Percentiles rank a stretch among this genome's conserved stretches.
These are phyloP conservation scores for Lepidium didymum DNA, from an alignment of 345 rosid species.

Conservation along the genomic window DNA sequence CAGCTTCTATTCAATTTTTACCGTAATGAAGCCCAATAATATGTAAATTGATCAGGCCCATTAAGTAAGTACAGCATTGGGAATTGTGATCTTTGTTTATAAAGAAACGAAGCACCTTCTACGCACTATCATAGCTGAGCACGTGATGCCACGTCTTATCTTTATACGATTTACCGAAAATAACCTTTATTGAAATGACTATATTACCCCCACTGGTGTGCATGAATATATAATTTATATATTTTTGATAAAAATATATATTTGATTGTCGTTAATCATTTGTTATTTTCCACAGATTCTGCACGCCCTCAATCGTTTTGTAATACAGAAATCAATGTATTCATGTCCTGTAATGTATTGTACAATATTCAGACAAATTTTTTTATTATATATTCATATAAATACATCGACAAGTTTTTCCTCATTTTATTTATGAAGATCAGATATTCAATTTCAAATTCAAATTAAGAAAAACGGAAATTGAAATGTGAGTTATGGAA, in stretches of 20 bases:
- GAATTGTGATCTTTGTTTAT: not conserved
- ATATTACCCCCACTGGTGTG: not conserved
- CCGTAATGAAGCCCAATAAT: not conserved
- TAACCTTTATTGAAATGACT: not conserved
- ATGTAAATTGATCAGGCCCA: not conserved
- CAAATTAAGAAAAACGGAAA: not conserved
- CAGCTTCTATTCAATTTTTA: not conserved
- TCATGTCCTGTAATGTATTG: not conserved
- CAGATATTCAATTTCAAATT: not conserved
- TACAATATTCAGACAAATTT: not conserved
- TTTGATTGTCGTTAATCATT: not conserved
- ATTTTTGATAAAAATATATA: no score
- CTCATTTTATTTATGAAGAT: conserved; percentile 19
- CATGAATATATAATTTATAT: no score
- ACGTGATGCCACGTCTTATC: conserved; percentile 30
- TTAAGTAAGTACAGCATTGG: not conserved
- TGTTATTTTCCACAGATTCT: not conserved
- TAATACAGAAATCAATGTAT: not conserved
- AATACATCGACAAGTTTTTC: conserved; percentile 4
- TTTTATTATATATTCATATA: not conserved
- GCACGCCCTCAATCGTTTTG: not conserved
- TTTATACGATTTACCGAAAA: not conserved
- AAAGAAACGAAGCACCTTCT: conserved; percentile 13
- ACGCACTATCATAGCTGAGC: conserved; percentile 25
- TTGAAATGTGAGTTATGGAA: not conserved